phyloP scores from a whole-genome alignment of 352 stramenopile species.

The Phytophthora crassamura region DNA sequence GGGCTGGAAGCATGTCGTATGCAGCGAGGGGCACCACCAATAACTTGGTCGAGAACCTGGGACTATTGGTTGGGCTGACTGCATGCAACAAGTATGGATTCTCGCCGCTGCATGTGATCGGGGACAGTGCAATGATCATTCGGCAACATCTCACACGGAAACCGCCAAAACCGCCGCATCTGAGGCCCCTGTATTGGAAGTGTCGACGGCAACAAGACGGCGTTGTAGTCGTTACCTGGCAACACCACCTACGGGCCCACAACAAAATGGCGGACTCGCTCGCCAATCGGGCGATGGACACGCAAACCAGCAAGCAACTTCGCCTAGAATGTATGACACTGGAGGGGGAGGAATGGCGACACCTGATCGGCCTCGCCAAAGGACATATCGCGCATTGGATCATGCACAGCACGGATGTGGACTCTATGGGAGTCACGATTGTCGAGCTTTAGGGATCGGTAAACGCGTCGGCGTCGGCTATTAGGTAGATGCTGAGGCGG shows the following conservation, averaged over 20 bases:
- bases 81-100: background rate
- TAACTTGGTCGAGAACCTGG: conserved; percentile 3
- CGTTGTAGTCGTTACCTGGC: background rate
- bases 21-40: background rate
- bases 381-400: background rate
- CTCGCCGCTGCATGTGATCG: conserved; percentile 5
- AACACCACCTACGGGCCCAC: background rate
- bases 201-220: background rate
- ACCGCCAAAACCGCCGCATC: background rate
- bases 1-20: conserved; percentile 4
- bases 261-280: background rate
- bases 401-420: background rate
- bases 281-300: conserved; percentile 2
- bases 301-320: background rate
- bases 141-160: background rate
- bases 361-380: background rate
- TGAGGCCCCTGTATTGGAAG: background rate
- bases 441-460: too few relatives aligned
- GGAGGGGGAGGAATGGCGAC: too few relatives aligned
- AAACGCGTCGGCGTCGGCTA: too few relatives aligned
- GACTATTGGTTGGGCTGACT: background rate
- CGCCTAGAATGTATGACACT: background rate
- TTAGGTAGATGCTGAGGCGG: too few relatives aligned
- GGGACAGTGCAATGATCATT: background rate
- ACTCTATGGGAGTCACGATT: background rate